Percentiles rank a stretch among this genome's conserved stretches.
phyloP scores from a whole-genome alignment of 1,139 yeast species.

The Suhomyces maxii region DNA sequence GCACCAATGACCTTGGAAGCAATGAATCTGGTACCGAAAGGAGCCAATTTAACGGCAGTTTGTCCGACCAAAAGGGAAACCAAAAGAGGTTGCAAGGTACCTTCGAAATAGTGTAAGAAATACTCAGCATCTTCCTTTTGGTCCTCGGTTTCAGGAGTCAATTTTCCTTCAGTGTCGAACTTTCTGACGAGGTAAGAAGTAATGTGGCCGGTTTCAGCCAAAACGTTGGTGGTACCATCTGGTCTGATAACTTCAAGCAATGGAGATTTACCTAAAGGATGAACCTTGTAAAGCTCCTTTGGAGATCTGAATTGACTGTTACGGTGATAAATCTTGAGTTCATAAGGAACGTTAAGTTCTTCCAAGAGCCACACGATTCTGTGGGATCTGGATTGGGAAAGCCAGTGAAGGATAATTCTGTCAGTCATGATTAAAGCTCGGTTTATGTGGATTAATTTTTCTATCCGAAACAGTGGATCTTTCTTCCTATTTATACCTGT shows the following conservation, averaged over 20 bases:
- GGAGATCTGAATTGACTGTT: slow-evolving; percentile 36
- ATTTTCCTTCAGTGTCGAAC: slow-evolving; percentile 29
- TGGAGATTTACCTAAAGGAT: slow-evolving; percentile 46
- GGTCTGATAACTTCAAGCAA: slow-evolving; percentile 34
- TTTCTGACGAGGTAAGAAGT: slow-evolving; percentile 30
- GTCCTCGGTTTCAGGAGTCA: slow-evolving; percentile 25
- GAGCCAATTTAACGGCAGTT: slow-evolving; percentile 30
- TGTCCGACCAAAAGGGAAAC: slow-evolving; percentile 32
- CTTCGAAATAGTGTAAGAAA: slow-evolving; percentile 43
- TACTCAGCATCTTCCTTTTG: slow-evolving; percentile 33
- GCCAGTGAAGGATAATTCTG: slow-evolving; percentile 25
- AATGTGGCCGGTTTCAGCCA: slow-evolving; percentile 45
- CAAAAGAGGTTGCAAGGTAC: slow-evolving; percentile 35
- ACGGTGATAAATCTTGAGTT: slow-evolving; percentile 33
- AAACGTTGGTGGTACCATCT: slow-evolving; percentile 18
- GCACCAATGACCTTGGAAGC: slow-evolving; percentile 18
- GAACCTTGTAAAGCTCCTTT: slow-evolving; percentile 31
- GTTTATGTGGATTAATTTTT: too few species aligned
- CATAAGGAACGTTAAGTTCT: slow-evolving; percentile 35
- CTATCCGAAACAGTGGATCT: too few species aligned
- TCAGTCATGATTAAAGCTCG: slow-evolving; percentile 5
- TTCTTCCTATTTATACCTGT: too few species aligned
- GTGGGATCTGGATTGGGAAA: slow-evolving; percentile 39
- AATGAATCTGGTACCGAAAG: slow-evolving; percentile 28
- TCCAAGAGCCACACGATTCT: slow-evolving; percentile 43